These are phyloP conservation scores for Calonectria pteridis DNA, from an alignment of 2,329 filamentous ascomycete species.

Conservation along the genomic window DNA sequence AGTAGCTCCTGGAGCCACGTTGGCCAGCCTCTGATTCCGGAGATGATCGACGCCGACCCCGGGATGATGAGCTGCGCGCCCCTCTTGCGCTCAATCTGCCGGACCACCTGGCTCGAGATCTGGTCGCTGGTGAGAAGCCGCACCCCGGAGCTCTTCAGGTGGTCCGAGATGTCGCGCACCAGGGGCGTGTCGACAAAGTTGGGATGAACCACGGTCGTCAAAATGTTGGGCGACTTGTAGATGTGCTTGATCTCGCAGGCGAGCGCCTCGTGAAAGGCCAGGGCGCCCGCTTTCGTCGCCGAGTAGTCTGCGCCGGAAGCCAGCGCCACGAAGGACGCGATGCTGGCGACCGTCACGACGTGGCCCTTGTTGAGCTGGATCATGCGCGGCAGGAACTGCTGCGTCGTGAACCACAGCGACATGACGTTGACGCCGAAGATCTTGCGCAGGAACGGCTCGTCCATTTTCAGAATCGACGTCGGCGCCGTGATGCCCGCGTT, in stretches of 20 bases:
- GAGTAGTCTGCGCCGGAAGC: constrained; percentile 76
- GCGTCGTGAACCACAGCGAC: constrained; percentile 72
- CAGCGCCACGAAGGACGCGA: constrained; percentile 70
- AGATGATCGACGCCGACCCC: constrained; percentile 30
- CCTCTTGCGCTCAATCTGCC: constrained; percentile 57
- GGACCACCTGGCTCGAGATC: constrained; percentile 58
- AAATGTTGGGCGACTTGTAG: constrained; percentile 71
- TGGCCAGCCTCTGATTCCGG: constrained; percentile 56
- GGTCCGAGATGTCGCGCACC: constrained; percentile 47
- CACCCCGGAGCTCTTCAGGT: constrained; percentile 45
- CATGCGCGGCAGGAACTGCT: constrained; percentile 77
- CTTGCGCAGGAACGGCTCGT: constrained; percentile 68
- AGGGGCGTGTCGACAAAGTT: constrained; percentile 64
- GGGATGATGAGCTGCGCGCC: constrained; percentile 63
- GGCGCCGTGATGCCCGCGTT: constrained; percentile 75
- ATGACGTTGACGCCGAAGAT: constrained; percentile 79
- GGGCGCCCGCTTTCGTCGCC: constrained; percentile 72
- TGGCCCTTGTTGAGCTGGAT: constrained; percentile 75
- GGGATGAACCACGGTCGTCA: constrained; percentile 74
- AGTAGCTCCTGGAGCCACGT: constrained; percentile 51
- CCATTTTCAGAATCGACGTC: constrained; percentile 68
- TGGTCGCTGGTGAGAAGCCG: constrained; percentile 48
- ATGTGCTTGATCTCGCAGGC: constrained; percentile 66
- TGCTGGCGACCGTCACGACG: constrained; percentile 77
- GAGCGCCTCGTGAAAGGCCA: constrained; percentile 76